These are phyloP conservation scores for Monosporascus ibericus DNA, from an alignment of 2,329 filamentous ascomycete species.

Conservation along the genomic window DNA sequence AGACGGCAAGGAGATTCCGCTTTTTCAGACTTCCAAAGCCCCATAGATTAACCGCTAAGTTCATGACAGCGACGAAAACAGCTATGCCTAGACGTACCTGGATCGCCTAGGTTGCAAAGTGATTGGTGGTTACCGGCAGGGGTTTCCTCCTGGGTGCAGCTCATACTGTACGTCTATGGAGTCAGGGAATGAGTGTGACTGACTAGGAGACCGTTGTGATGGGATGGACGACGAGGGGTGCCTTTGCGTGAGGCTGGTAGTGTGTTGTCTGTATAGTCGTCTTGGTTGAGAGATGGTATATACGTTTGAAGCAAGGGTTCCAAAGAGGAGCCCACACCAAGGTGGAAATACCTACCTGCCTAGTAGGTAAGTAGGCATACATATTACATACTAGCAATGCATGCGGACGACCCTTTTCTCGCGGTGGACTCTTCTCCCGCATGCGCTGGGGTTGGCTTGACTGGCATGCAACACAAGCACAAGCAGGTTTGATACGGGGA, in stretches of 20 bases:
- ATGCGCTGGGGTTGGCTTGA: too few species aligned
- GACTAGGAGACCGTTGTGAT: not conserved
- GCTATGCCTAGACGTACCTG: not conserved
- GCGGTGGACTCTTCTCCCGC: too few species aligned
- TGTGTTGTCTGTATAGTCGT: too few species aligned
- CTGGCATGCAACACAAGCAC: too few species aligned
- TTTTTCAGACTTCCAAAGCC: not conserved
- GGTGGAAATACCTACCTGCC: not conserved
- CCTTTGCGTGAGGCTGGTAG: too few species aligned
- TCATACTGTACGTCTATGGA: not conserved
- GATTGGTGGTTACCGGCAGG: not conserved
- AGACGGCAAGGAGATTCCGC: not conserved
- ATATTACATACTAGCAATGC: not conserved
- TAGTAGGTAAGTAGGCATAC: not conserved
- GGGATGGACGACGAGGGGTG: not conserved
- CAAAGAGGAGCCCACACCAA: not conserved
- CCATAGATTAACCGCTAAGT: too few species aligned
- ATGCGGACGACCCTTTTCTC: not conserved
- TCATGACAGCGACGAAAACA: not conserved
- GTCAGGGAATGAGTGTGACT: not conserved
- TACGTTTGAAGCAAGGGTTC: not conserved
- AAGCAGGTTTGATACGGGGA: too few species aligned
- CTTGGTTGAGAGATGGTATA: not conserved
- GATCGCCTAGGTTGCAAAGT: not conserved
- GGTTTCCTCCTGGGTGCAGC: not conserved